phyloP scores from a whole-genome alignment of 306 rosid species.

The Vigna radiata region DNA sequence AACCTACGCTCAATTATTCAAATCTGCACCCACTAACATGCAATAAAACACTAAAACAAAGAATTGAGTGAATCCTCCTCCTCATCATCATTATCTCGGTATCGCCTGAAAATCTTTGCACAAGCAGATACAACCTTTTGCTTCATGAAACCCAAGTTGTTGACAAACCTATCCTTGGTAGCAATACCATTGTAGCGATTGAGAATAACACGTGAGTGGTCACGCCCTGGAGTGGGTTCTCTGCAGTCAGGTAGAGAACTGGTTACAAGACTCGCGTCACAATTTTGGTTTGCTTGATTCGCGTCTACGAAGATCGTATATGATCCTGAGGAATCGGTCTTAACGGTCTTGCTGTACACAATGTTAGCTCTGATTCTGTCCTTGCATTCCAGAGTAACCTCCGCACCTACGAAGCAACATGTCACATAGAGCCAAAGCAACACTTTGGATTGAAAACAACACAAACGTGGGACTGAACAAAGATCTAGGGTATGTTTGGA shows the following conservation, averaged over 20 bases:
- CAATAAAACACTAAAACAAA: neutral
- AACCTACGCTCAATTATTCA: neutral
- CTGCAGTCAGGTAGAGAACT: slow-evolving; percentile 63
- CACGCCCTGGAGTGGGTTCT: slow-evolving; percentile 59
- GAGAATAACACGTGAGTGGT: slow-evolving; percentile 71
- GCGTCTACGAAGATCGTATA: slow-evolving; percentile 52
- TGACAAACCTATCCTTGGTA: slow-evolving; percentile 54
- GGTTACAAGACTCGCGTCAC: slow-evolving; percentile 63
- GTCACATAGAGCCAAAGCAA: too few relatives aligned
- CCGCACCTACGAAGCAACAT: slow-evolving; percentile 58
- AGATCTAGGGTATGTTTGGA: too few relatives aligned
- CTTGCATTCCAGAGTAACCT: slow-evolving; percentile 71
- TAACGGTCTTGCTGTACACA: slow-evolving; percentile 54
- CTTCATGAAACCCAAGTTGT: slow-evolving; percentile 67
- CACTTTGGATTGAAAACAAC: too few relatives aligned
- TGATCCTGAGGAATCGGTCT: slow-evolving; percentile 63
- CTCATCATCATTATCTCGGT: slow-evolving; percentile 50
- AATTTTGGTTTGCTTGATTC: slow-evolving; percentile 62
- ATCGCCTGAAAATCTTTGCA: slow-evolving; percentile 52
- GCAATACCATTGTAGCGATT: slow-evolving; percentile 69
- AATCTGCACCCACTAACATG: neutral
- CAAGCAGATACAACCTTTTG: slow-evolving; percentile 51
- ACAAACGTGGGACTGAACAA: too few relatives aligned
- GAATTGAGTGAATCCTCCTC: slow-evolving; percentile 18
- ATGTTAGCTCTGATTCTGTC: slow-evolving; percentile 46